Evolutionary conservation across 768 basidiomycete species (phyloP).

Genomic region (Strobilomyces dryophilus): DNA sequence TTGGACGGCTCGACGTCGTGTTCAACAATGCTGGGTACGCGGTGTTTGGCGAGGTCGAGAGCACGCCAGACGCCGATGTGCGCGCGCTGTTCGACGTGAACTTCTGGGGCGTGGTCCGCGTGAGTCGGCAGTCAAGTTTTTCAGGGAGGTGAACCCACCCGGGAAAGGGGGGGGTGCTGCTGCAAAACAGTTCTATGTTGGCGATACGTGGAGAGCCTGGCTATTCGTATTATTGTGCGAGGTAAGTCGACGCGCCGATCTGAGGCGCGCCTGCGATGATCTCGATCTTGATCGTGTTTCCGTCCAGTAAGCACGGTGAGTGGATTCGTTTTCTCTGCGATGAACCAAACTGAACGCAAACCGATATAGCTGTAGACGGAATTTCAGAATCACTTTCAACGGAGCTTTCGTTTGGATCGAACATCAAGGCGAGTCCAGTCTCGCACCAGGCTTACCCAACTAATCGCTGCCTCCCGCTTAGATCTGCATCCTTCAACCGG

Average conservation of each 20-base stretch:
- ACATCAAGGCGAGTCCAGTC: slow-evolving; percentile 11
- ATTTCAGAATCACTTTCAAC: slow-evolving; percentile 6
- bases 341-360: not conserved
- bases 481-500: slow-evolving; percentile 18
- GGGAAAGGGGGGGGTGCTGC: slow-evolving; percentile 9
- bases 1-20: slow-evolving; percentile 41
- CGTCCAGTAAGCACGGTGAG: slow-evolving; percentile 13
- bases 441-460: not conserved
- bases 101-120: slow-evolving; percentile 15
- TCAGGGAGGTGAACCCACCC: slow-evolving; percentile 32
- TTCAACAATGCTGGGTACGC: slow-evolving; percentile 39
- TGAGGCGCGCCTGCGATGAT: not conserved
- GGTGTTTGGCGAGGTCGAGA: slow-evolving; percentile 33
- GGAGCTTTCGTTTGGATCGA: slow-evolving; percentile 15
- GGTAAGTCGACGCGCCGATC: not conserved
- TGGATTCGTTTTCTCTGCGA: too few relatives aligned
- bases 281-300: not conserved
- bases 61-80: slow-evolving; percentile 27
- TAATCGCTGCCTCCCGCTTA: not conserved
- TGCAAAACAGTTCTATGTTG: slow-evolving; percentile 12
- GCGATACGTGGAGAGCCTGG: slow-evolving; percentile 3
- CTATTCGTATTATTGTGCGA: slow-evolving; percentile 9
- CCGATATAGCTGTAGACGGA: slow-evolving; percentile 10
- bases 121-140: slow-evolving; percentile 27
- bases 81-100: slow-evolving; percentile 33